Evolutionary conservation across 2,329 filamentous ascomycete genomes (phyloP).

Genomic region (Colletotrichum sp.): DNA sequence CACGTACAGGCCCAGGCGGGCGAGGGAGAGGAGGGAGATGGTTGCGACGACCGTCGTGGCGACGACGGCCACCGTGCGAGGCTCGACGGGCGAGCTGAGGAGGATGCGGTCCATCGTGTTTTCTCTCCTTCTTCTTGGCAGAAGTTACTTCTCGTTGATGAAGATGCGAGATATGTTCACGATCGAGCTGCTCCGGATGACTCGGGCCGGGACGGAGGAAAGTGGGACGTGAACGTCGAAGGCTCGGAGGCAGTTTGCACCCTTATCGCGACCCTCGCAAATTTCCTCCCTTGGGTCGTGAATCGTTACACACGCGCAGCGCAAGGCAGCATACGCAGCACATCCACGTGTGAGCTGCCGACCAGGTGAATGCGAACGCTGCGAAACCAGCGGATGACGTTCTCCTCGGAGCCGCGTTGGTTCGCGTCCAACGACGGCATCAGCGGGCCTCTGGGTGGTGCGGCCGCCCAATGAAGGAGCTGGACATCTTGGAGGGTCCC

Average conservation of each 20-base stretch:
- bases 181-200: not conserved
- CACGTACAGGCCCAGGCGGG: slow-evolving; percentile 44
- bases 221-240: not conserved
- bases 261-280: not conserved
- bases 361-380: not conserved
- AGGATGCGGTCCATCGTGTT: slow-evolving; percentile 31
- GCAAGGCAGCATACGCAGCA: not conserved
- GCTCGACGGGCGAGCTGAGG: slow-evolving; percentile 26
- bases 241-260: not conserved
- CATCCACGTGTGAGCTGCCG: not conserved
- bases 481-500: not conserved
- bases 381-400: not conserved
- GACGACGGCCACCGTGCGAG: slow-evolving; percentile 35
- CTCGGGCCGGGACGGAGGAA: not conserved
- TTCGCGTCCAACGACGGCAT: not conserved
- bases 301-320: not conserved
- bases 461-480: not conserved
- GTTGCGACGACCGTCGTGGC: slow-evolving; percentile 48
- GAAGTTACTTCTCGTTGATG: not conserved
- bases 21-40: slow-evolving; percentile 40
- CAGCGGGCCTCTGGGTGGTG: not conserved
- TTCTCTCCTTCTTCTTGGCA: not conserved
- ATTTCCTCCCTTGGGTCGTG: not conserved
- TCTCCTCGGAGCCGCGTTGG: not conserved
- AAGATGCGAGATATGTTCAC: not conserved